These are phyloP conservation scores for Ophiostoma fasciatum DNA, from an alignment of 2,329 filamentous ascomycete species.

Conservation along the genomic window DNA sequence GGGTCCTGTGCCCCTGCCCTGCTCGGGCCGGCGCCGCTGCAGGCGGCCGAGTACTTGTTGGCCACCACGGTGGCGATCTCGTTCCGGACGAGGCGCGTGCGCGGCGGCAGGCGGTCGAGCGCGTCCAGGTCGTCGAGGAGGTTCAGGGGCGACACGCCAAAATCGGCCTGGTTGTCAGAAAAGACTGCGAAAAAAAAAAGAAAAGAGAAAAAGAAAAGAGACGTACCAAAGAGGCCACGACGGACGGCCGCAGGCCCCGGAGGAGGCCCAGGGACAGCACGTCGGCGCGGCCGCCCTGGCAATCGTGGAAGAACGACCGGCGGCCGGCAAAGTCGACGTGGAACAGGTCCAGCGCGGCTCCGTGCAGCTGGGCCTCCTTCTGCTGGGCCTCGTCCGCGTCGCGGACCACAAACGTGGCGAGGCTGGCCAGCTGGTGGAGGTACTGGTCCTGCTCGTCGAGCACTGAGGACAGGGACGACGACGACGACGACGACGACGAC, in stretches of 20 bases:
- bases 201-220: not conserved
- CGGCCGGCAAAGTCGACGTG: not conserved
- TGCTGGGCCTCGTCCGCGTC: conserved; percentile 16
- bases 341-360: conserved; percentile 16
- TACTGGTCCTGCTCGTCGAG: conserved; percentile 8
- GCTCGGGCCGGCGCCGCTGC: conserved; percentile 1
- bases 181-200: no score
- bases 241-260: conserved; percentile 16
- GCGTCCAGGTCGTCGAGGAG: conserved; percentile 9
- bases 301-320: conserved; percentile 9
- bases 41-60: conserved; percentile 13
- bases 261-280: conserved; percentile 16
- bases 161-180: no score
- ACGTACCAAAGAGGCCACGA: conserved; percentile 15
- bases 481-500: not conserved
- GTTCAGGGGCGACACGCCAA: conserved; percentile 2
- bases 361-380: conserved; percentile 12
- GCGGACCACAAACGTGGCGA: conserved; percentile 17
- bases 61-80: conserved; percentile 10
- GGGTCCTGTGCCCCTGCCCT: conserved; percentile 15
- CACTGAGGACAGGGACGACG: not conserved
- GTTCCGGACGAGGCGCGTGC: conserved; percentile 11
- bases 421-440: conserved; percentile 15
- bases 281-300: conserved; percentile 10
- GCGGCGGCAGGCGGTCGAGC: conserved; percentile 8